These are phyloP conservation scores for Arthrobotrys megalospora DNA, from an alignment of 2,329 filamentous ascomycete genomes.

Conservation along the genomic window DNA sequence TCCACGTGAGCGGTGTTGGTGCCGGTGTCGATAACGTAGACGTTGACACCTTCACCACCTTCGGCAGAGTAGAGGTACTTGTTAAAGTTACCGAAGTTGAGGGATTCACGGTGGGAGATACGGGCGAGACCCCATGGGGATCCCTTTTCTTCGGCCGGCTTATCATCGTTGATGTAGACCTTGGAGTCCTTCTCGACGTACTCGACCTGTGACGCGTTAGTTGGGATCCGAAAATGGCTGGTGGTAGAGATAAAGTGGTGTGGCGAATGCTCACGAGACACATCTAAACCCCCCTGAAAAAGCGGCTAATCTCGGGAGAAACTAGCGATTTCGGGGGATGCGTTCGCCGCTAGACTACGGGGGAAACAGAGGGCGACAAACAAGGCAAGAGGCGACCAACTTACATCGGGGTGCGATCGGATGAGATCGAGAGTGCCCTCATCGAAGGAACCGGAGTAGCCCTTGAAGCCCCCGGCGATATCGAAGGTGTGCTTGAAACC, in stretches of 20 bases:
- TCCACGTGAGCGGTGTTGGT: constrained; percentile 95
- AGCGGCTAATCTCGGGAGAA: constrained; percentile 31
- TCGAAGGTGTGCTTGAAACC: constrained; percentile 98
- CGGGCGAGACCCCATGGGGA: constrained; percentile 99
- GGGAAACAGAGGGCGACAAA: constrained; percentile 29
- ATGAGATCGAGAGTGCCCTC: constrained; percentile 93
- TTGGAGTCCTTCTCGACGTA: constrained; percentile 95
- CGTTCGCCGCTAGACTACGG: constrained; percentile 1
- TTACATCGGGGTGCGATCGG: constrained; percentile 95
- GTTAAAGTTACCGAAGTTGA: constrained; percentile 95
- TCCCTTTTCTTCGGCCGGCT: constrained; percentile 82
- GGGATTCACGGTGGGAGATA: constrained; percentile 91
- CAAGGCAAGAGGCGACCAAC: constrained; percentile 68
- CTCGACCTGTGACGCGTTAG: constrained; percentile 78
- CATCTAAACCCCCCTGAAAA: constrained; percentile 10
- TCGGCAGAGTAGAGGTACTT: constrained; percentile 95
- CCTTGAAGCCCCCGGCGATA: constrained; percentile 85
- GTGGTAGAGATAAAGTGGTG: constrained; percentile 6
- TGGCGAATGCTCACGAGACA: constrained; percentile 33
- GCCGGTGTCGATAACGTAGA: constrained; percentile 98
- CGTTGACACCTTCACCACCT: constrained; percentile 96
- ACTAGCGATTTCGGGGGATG: constrained; percentile 7
- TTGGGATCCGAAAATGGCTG: background rate
- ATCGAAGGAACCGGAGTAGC: constrained; percentile 97
- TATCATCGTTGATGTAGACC: constrained; percentile 81